Base-by-base conservation (phyloP, 805 yeast species). In the Schizosaccharomyces osmophilus region DNA sequence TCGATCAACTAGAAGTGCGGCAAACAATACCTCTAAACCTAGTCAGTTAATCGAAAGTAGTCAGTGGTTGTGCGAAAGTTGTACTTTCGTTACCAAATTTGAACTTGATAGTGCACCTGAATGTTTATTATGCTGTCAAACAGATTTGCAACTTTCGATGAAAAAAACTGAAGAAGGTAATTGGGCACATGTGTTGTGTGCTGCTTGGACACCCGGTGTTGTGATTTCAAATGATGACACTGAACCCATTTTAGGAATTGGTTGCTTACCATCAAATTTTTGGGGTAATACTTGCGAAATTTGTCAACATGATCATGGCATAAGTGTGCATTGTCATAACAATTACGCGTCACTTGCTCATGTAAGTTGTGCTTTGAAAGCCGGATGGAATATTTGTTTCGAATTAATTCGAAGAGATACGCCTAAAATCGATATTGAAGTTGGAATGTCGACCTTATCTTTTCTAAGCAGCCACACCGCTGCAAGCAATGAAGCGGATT, bases 151-250 rank as follows among this genome's bases (percentile, higher is more conserved):
- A 19, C 11, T 29, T 6, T 17, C 26, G 39, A 69, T 87, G 66
- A 84, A 85, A 67, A 75, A 87, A n/a, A 81, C 93, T 0, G 65
- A 68, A 3, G 78, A 76, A 62, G 85, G 85, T 0, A 74, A 76
- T 62, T 88, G 96, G 96, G 81, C 82, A 42, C 96, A 88, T 73
- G 72, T 83, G 2, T 64, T 79, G 2, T 88, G 97, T 71, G 82
- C 89, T 0, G 60, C 84, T 0, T 82, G 82, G 68, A 72, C 73
- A 36, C 71, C 78, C 4, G 71, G 36, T 13, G 57, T 51, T 9
- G 13, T 17, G 9, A 17, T 51, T 22, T 29, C 57, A 17, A 29
- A 8, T 29, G 31, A 26, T 6, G 15, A 9, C 4, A 11, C 13
- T 22, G 57, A 51, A 24, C 57, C 57, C 19, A 17, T 51, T 29